Evolutionary conservation across 2,329 filamentous ascomycete species (phyloP), one percentile per base, ranked within the genome.

Genomic region (Cephalotrichum gorgonifer): DNA sequence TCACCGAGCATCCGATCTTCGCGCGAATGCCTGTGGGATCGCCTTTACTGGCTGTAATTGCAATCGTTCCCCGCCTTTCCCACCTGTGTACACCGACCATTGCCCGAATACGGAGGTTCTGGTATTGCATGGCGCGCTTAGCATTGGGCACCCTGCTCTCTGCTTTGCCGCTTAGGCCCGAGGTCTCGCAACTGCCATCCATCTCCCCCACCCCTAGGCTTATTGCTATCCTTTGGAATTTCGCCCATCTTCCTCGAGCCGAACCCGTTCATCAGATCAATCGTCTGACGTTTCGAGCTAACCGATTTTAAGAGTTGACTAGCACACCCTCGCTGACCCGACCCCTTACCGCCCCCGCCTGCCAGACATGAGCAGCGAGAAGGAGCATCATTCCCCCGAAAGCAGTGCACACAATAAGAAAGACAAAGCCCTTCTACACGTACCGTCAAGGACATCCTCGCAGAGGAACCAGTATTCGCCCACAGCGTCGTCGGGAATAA

Each of bases 381-480:
- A 67, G 56, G 66, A 68, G 43, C 58, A 62, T 51, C 55, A 68
- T 51, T 58, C 64, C 28, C 61, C 67, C 33, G 71, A 75, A 52
- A 69, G 71, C 51, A 65, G 62, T 51, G 58, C 62, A 52, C 60
- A 64, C 52, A 77, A 75, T 60, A 77, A 75, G 60, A 70, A 70
- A 51, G 71, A 72, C 46, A 42, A 31, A 26, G 38, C 46, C 26
- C 30, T 48, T 39, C 68, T 83, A 38, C 70, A 76, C 63, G 75
- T 81, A 38, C 78, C 79, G 15, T 81, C 79, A 41, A 72, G 77
- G 65, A 79, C 79, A 43, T 82, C 79, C 41, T 82, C 78, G 30
- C 78, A 76, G 54, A 75, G 74, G 61, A 71, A 76, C 58, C 75
- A 82, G 61, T 69, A 76, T 53, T 81, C 77, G 42, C 72, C 77